phyloP scores from a whole-genome alignment of 2,329 filamentous ascomycete genomes.

The Aspergillus floridensis region DNA sequence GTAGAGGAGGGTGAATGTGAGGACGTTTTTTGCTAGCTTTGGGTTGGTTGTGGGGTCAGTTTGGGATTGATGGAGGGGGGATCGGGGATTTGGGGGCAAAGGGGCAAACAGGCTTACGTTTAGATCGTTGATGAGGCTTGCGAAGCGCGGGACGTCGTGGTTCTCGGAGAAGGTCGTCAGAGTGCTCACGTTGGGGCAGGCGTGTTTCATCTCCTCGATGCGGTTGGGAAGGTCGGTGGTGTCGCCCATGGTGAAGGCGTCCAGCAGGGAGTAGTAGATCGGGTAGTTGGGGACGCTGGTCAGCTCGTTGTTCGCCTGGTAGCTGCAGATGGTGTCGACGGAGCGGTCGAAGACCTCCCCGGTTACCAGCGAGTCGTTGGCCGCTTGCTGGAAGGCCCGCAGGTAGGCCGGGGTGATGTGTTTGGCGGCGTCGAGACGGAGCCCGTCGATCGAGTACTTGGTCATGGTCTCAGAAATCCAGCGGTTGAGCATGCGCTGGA shows the following conservation, averaged over 20 bases:
- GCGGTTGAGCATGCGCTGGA: slow-evolving; percentile 39
- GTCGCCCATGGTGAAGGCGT: slow-evolving; percentile 34
- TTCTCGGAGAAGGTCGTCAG: slow-evolving; percentile 58
- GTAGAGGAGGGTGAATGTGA: slow-evolving; percentile 58
- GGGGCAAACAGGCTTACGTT: slow-evolving; percentile 8
- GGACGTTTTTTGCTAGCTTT: slow-evolving; percentile 57
- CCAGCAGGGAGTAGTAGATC: slow-evolving; percentile 35
- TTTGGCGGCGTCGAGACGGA: slow-evolving; percentile 51
- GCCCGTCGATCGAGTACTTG: slow-evolving; percentile 49
- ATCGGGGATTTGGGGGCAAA: background rate
- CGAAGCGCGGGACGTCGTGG: slow-evolving; percentile 57
- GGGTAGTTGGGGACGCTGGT: slow-evolving; percentile 50
- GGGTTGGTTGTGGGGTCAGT: background rate
- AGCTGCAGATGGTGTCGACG: slow-evolving; percentile 39
- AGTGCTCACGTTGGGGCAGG: slow-evolving; percentile 43
- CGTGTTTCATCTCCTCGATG: slow-evolving; percentile 23
- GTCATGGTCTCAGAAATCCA: slow-evolving; percentile 44
- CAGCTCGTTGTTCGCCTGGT: slow-evolving; percentile 40
- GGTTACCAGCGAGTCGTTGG: slow-evolving; percentile 42
- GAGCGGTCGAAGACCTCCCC: slow-evolving; percentile 47
- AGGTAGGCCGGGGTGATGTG: slow-evolving; percentile 47
- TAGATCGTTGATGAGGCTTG: slow-evolving; percentile 52
- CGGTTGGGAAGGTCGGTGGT: slow-evolving; percentile 27
- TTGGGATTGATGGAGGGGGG: background rate
- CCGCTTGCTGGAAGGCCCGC: slow-evolving; percentile 34